These are phyloP conservation scores for Fusarium pseudonygamai DNA, from an alignment of 2,329 filamentous ascomycete species.

Conservation along the genomic window DNA sequence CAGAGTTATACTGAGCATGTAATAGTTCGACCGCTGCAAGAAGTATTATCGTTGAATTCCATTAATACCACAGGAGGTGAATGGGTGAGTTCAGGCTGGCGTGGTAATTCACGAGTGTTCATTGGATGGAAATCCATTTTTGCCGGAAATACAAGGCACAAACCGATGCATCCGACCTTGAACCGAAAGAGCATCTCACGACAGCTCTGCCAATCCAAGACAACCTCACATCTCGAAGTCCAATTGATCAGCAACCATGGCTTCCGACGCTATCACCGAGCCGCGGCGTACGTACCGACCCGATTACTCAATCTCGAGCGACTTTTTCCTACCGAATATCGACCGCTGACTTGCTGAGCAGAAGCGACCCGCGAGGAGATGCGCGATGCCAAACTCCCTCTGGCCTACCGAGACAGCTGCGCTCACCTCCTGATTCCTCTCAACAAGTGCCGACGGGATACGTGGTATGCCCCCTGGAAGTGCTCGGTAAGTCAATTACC, in stretches of 20 bases:
- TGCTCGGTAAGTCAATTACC: slow-evolving; percentile 77
- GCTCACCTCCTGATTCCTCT: slow-evolving; percentile 93
- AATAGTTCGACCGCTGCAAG: accelerated
- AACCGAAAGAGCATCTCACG: slow-evolving; percentile 43
- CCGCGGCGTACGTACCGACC: slow-evolving; percentile 50
- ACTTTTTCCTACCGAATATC: slow-evolving; percentile 18
- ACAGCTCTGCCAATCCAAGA: slow-evolving; percentile 41
- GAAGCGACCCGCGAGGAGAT: slow-evolving; percentile 90
- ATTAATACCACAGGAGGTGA: too few species aligned
- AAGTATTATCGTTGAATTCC: accelerated
- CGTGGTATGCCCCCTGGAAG: slow-evolving; percentile 97
- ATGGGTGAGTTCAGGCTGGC: not conserved
- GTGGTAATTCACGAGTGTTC: slow-evolving; percentile 40
- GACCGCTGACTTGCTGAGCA: slow-evolving; percentile 49
- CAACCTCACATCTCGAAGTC: slow-evolving; percentile 43
- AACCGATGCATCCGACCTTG: slow-evolving; percentile 42
- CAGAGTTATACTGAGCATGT: accelerated
- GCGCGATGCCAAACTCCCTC: slow-evolving; percentile 86
- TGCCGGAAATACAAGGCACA: slow-evolving; percentile 43
- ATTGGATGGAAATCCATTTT: slow-evolving; percentile 32
- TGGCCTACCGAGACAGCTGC: slow-evolving; percentile 95
- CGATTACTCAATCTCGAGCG: not conserved
- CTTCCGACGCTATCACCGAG: slow-evolving; percentile 49
- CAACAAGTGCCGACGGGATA: slow-evolving; percentile 91
- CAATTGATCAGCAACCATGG: slow-evolving; percentile 52